Evolutionary conservation across 192 early-diverging fungal species (phyloP).

Genomic region (Linnemannia zychae): DNA sequence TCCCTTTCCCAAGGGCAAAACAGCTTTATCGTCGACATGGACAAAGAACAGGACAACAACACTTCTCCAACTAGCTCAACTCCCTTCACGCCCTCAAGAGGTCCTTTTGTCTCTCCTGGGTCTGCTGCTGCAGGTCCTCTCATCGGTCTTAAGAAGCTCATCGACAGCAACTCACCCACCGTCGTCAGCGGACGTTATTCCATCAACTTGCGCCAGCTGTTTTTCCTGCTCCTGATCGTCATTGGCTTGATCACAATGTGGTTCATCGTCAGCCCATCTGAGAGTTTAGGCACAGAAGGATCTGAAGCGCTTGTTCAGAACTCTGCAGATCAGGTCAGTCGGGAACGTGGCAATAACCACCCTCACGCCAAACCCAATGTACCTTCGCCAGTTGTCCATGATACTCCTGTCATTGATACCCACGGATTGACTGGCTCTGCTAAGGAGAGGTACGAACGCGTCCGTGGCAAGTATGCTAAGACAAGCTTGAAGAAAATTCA

Average conservation of each 20-base stretch:
- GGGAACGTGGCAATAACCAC: not conserved
- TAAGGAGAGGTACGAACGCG: constrained; percentile 30
- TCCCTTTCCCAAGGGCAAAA: not conserved
- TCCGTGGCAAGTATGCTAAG: constrained; percentile 32
- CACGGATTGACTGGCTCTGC: not conserved
- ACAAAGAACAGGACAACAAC: constrained; percentile 11
- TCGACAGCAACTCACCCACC: constrained; percentile 38
- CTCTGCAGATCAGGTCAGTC: not conserved
- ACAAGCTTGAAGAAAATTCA: constrained; percentile 43
- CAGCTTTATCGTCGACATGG: constrained; percentile 44
- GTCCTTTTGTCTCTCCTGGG: constrained; percentile 5
- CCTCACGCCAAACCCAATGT: not conserved
- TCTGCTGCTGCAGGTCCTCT: constrained; percentile 25
- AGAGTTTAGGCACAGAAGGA: not conserved
- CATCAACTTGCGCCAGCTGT: constrained; percentile 46
- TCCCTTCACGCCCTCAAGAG: not conserved
- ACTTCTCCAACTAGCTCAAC: not conserved
- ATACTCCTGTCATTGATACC: not conserved
- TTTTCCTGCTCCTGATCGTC: constrained; percentile 34
- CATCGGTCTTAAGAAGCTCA: constrained; percentile 29
- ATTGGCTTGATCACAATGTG: constrained; percentile 20
- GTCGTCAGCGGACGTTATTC: constrained; percentile 52
- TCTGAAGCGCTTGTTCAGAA: not conserved
- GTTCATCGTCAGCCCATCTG: constrained; percentile 11
- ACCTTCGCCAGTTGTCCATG: not conserved